Conservation (phyloP, 2,329 filamentous ascomycete genomes). For the Exophiala oligosperma region DNA sequence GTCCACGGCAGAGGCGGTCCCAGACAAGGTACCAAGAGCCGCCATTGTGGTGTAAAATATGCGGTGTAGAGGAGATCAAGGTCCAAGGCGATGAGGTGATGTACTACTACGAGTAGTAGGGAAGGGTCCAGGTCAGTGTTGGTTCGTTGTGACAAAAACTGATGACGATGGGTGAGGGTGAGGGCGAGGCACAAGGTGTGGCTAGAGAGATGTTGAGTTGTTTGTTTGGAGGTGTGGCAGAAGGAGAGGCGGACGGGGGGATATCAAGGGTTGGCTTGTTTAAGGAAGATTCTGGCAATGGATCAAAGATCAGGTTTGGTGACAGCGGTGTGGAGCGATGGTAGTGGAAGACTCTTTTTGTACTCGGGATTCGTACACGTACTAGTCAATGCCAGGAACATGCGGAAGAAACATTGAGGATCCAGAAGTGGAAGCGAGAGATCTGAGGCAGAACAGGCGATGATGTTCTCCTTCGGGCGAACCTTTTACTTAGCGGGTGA, state of each 20-base stretch:
- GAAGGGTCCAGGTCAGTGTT: background rate
- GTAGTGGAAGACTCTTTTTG: background rate
- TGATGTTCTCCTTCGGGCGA: background rate
- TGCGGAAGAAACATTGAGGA: background rate
- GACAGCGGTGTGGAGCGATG: background rate
- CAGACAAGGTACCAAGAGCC: conserved; percentile 11
- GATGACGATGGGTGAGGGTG: background rate
- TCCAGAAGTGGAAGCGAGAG: conserved; percentile 4
- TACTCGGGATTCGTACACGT: too few species aligned
- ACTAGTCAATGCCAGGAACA: background rate
- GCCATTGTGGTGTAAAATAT: conserved; percentile 8
- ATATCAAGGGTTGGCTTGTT: conserved; percentile 1
- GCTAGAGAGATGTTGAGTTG: background rate
- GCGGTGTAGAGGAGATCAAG: background rate
- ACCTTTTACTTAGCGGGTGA: too few species aligned
- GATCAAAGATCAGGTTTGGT: conserved; percentile 4
- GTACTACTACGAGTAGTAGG: too few species aligned
- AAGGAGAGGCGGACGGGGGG: conserved; percentile 1
- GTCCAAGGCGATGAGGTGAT: too few species aligned
- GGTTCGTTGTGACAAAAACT: background rate
- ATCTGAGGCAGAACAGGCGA: conserved; percentile 7
- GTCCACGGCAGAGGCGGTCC: conserved; percentile 15
- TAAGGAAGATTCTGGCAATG: conserved; percentile 9
- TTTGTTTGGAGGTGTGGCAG: conserved; percentile 2
- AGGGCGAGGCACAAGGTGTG: background rate